A percentile compares a stretch with the other conserved stretches of the same genome.
Evolutionary conservation across 495 filamentous ascomycete genomes (phyloP).

Genomic region (Hypomontagnella submonticulosa): DNA sequence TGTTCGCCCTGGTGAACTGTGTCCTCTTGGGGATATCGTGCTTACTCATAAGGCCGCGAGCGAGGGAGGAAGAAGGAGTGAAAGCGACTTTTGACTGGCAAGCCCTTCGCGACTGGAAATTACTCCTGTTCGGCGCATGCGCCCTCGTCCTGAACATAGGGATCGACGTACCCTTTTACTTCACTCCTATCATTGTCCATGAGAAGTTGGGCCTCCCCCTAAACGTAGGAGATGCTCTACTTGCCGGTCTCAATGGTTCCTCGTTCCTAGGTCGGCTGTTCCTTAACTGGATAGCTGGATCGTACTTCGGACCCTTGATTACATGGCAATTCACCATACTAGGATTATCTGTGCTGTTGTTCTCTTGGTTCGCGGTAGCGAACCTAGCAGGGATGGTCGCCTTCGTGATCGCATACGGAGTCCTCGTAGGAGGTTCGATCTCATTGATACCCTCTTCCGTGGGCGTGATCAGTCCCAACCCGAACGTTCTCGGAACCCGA

Average conservation of each 20-base stretch:
- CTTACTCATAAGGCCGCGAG: constrained; percentile 57
- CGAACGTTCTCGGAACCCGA: constrained; percentile 49
- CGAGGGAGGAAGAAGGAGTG: constrained; percentile 33
- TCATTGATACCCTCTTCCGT: constrained; percentile 50
- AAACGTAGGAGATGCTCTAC: constrained; percentile 52
- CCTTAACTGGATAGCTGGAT: constrained; percentile 67
- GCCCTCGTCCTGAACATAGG: constrained; percentile 73
- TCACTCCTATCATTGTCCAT: constrained; percentile 64
- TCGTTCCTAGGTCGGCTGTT: constrained; percentile 72
- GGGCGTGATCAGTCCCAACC: constrained; percentile 39
- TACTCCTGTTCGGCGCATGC: constrained; percentile 60
- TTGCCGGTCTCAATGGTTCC: constrained; percentile 72
- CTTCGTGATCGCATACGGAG: constrained; percentile 55
- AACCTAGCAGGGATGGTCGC: constrained; percentile 51
- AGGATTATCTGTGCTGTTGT: constrained; percentile 57
- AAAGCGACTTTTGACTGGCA: constrained; percentile 50
- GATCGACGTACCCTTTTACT: constrained; percentile 71
- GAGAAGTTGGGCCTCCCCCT: constrained; percentile 58
- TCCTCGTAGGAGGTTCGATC: constrained; percentile 53
- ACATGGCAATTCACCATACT: constrained; percentile 67
- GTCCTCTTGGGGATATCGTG: constrained; percentile 57
- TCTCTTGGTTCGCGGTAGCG: constrained; percentile 49
- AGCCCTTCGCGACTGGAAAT: constrained; percentile 52
- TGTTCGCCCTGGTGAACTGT: constrained; percentile 67
- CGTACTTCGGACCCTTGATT: constrained; percentile 63